Base-by-base conservation (phyloP, 345 rosid species). In the Acer negundo region DNA sequence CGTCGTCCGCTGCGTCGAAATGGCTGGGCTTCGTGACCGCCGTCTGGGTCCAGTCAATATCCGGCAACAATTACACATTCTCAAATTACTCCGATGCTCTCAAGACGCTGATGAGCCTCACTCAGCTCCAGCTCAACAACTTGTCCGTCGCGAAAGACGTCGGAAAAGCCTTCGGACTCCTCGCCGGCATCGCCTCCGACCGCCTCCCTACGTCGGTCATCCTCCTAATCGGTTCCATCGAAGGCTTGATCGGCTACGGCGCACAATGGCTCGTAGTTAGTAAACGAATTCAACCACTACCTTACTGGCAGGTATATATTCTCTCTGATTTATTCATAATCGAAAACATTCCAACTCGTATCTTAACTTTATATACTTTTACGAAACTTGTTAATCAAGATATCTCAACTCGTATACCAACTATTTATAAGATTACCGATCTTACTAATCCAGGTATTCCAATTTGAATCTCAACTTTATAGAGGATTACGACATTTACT, bases 11-110 rank as follows among this genome's bases (percentile, higher is more conserved):
- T 26, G 63, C 63, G 1, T 7, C 63, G 24, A 93, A 92, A 90
- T 95, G 99, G 99, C 89, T 95, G 31, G 99, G 98, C 0, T 91
- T 95, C 56, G 96, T 95, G 0, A 90, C 97, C 0, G 99, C 99
- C 19, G 96, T 95, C 23, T 95, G 99, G 99, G 97, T 95, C 22
- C 97, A 92, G 81, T 64, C 94, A 73, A 84, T 95, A 51, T 92
- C 99, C 24, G 99, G 99, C 82, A 95, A 95, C 87, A 95, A 95
- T 76, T 93, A 95, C 86, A 89, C 97, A 1, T 95, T 95, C 83
- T 91, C 99, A 1, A 93, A 95, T 73, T 95, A 95, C 84, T 95
- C 99, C 0, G 93, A 89, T 13, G 93, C 97, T 72, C 85, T 95
- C 59, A 95, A 95, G 64, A 81, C 92, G 24, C 91, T 95, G 9